Base-by-base conservation (phyloP, 345 rosid genomes). In the Mangifera indica region DNA sequence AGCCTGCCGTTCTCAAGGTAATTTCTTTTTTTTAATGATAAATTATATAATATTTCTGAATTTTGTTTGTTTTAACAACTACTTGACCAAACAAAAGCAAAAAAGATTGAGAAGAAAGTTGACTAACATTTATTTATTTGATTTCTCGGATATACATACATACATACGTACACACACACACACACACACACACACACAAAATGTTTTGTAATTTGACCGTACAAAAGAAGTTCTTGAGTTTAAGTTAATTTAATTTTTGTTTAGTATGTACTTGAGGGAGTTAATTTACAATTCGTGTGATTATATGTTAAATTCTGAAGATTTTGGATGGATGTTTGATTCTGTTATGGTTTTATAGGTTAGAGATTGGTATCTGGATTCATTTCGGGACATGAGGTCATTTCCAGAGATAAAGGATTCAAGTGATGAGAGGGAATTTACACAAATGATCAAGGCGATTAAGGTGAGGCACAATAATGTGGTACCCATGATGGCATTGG, bases 401-500 rank as follows among this genome's bases (percentile, higher is more conserved):
- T 91, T 93, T 76, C 92, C 97, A 3, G 99, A 88, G 53, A 87
- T 95, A 71, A 95, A 91, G 79, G 89, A 88, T 71, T 37, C 75
- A 0, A 56, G 22, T 70, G 96, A 89, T 21, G 97, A 89, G 89
- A 83, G 74, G 74, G 96, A 89, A 1, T 95, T 95, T 68, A 95
- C 97, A 3, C 82, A 91, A 76, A 89, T 93, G 98, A 92, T 95
- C 37, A 95, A 88, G 82, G 99, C 99, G 20, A 84, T 95, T 10
- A 95, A 93, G 84, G 98, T 95, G 72, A 85, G 99, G 69, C 99
- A 95, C 74, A 95, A 93, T 86, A 93, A 96, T 74, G 99, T 96
- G 64, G 98, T 93, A 25, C 99, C 99, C 5, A 91, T 72, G 82
- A 92, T 96, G 99, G 99, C 99, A 61, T 60, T 93, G 32, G 99